Conservation (phyloP, 2,329 filamentous ascomycete species). For the Cordyceps cicadae region DNA sequence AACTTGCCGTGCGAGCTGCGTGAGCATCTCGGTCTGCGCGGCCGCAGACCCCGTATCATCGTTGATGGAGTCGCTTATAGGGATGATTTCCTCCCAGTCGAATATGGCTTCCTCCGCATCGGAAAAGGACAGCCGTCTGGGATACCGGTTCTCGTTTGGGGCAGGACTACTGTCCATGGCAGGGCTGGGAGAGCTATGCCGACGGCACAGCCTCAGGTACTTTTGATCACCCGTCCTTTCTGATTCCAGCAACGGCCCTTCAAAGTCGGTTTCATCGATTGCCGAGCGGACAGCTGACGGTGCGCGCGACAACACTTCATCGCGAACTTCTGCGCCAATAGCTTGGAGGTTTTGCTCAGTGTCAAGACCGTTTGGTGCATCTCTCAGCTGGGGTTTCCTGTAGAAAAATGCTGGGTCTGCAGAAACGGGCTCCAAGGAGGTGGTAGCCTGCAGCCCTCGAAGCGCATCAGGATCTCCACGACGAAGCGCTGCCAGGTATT, state of each 20-base stretch:
- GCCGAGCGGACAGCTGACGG: slow-evolving; percentile 52
- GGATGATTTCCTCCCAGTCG: slow-evolving; percentile 51
- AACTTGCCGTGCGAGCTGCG: slow-evolving; percentile 45
- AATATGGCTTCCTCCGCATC: slow-evolving; percentile 68
- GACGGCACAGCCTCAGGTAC: slow-evolving; percentile 49
- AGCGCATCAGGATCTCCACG: slow-evolving; percentile 25
- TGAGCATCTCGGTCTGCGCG: slow-evolving; percentile 44
- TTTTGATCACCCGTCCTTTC: slow-evolving; percentile 36
- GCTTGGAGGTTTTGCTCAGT: slow-evolving; percentile 21
- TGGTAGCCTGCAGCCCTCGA: slow-evolving; percentile 14
- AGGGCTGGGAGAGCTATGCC: slow-evolving; percentile 46
- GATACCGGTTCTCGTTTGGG: slow-evolving; percentile 54
- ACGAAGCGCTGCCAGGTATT: slow-evolving; percentile 40
- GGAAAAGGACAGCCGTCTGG: slow-evolving; percentile 66
- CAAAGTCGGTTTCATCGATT: slow-evolving; percentile 50
- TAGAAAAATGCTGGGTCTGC: slow-evolving; percentile 17
- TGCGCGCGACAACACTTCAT: slow-evolving; percentile 33
- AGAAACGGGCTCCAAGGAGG: slow-evolving; percentile 4
- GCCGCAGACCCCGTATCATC: slow-evolving; percentile 21
- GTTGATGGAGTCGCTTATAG: slow-evolving; percentile 25
- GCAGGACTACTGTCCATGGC: slow-evolving; percentile 22
- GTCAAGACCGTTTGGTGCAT: slow-evolving; percentile 17
- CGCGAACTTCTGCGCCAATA: slow-evolving; percentile 34
- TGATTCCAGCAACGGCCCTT: slow-evolving; percentile 42
- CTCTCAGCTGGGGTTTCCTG: slow-evolving; percentile 18